Evolutionary conservation across 352 stramenopile species (phyloP).

Genomic region (Achlya hypogyna): DNA sequence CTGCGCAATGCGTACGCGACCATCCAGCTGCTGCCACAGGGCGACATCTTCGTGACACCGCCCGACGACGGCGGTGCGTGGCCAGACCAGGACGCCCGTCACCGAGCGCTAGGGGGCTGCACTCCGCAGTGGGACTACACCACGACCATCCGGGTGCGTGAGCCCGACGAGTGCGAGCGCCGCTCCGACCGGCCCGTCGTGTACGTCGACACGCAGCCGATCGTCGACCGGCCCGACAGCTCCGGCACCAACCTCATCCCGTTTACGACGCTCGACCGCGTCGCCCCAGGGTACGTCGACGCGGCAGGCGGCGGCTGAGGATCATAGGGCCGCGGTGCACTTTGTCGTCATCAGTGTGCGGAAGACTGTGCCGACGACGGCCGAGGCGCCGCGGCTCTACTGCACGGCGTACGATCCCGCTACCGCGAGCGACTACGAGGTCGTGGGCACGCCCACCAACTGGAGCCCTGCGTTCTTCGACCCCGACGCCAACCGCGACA

Average conservation of each 20-base stretch:
- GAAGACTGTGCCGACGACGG: slow-evolving; percentile 30
- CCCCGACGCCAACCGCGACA: slow-evolving; percentile 29
- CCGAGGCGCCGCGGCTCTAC: slow-evolving; percentile 37
- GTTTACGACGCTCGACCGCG: slow-evolving; percentile 30
- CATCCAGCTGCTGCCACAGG: slow-evolving; percentile 57
- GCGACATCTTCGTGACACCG: slow-evolving; percentile 41
- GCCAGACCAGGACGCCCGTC: neutral
- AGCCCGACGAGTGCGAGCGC: slow-evolving; percentile 46
- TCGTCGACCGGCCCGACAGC: slow-evolving; percentile 36
- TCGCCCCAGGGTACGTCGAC: neutral
- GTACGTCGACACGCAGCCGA: slow-evolving; percentile 66
- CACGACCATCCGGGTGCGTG: slow-evolving; percentile 35
- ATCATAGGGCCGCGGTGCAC: slow-evolving; percentile 31
- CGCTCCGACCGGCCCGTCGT: slow-evolving; percentile 44
- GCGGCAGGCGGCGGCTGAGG: neutral
- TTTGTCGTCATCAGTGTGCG: slow-evolving; percentile 68
- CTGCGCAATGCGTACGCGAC: slow-evolving; percentile 41
- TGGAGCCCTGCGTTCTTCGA: slow-evolving; percentile 70
- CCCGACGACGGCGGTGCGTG: slow-evolving; percentile 38
- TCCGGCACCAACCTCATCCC: slow-evolving; percentile 33
- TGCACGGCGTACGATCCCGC: slow-evolving; percentile 78
- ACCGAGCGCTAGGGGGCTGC: slow-evolving; percentile 16
- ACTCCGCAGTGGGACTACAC: slow-evolving; percentile 56
- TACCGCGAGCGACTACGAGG: slow-evolving; percentile 66
- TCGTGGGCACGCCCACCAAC: slow-evolving; percentile 48